A percentile compares a stretch with the other conserved stretches of the same genome.
Conservation (phyloP, 352 stramenopile species). For the Phytophthora sojae region DNA sequence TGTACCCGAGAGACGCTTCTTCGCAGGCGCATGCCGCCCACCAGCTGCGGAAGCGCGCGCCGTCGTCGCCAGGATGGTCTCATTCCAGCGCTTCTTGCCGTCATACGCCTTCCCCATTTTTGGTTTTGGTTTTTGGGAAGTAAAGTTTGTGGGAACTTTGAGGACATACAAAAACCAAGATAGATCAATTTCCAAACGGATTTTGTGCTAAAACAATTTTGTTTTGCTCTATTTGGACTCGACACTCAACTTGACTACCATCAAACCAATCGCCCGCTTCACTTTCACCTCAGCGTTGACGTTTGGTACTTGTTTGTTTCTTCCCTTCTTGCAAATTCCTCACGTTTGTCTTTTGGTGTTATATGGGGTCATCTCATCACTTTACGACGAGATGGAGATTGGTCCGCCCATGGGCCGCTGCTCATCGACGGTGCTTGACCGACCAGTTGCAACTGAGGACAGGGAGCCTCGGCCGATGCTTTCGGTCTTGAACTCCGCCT, state of each 20-base stretch:
- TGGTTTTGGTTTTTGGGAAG: neutral
- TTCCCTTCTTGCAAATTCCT: constrained; percentile 35
- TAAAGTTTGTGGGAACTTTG: constrained; percentile 2
- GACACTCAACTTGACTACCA: constrained; percentile 37
- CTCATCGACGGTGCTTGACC: constrained; percentile 39
- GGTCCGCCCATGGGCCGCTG: constrained; percentile 27
- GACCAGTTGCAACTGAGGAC: constrained; percentile 33
- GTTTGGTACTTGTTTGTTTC: constrained; percentile 13
- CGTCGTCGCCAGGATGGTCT: constrained; percentile 74
- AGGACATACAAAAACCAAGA: constrained; percentile 20
- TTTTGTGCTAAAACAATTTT: neutral
- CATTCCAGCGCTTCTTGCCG: constrained; percentile 87
- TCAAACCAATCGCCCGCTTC: constrained; percentile 24
- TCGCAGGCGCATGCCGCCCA: constrained; percentile 32
- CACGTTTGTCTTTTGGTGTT: constrained; percentile 14
- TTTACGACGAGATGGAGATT: constrained; percentile 42
- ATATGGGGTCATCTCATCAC: constrained; percentile 7
- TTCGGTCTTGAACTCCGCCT: constrained; percentile 41
- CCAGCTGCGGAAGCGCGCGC: constrained; percentile 11
- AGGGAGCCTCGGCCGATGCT: constrained; percentile 33
- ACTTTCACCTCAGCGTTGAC: constrained; percentile 11
- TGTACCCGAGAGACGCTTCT: constrained; percentile 74
- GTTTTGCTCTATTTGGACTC: constrained; percentile 37
- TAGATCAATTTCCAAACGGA: neutral
- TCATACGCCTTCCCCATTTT: constrained; percentile 82